These are phyloP conservation scores for Trichopus zeylanicus DNA, from an alignment of 116 monocot species.

Conservation along the genomic window DNA sequence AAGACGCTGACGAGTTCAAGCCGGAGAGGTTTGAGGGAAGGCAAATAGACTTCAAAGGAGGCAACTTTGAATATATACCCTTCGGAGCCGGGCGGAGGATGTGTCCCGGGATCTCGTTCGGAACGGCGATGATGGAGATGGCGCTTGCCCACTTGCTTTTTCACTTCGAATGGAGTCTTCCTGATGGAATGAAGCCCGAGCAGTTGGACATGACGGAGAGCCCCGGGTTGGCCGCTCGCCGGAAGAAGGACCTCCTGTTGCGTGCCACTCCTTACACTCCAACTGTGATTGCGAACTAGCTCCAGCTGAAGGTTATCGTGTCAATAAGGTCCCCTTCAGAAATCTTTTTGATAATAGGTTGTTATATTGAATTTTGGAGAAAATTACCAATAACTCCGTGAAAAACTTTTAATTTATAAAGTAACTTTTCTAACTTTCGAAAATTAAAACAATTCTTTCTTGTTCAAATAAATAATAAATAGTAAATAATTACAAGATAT, in stretches of 20 bases:
- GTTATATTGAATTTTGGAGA: too few species aligned
- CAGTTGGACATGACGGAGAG: slow-evolving; percentile 3
- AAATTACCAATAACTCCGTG: too few species aligned
- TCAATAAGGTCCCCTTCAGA: too few species aligned
- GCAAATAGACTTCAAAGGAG: background rate
- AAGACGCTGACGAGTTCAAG: slow-evolving; percentile 1
- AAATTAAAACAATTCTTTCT: too few species aligned
- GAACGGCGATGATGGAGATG: background rate
- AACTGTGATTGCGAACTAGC: too few species aligned
- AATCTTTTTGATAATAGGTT: too few species aligned
- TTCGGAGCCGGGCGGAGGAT: slow-evolving; percentile 7
- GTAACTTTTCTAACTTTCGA: too few species aligned
- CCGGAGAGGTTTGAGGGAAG: slow-evolving; percentile 3
- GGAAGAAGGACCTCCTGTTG: background rate
- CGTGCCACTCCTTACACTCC: background rate
- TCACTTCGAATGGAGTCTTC: slow-evolving; percentile 1
- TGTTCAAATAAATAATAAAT: too few species aligned
- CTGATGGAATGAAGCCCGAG: background rate
- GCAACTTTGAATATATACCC: too few species aligned
- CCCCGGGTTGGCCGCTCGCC: background rate
- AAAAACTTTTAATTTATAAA: too few species aligned
- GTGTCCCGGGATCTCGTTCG: slow-evolving; percentile 1
- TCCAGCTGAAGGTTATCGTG: too few species aligned
- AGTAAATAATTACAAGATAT: too few species aligned
- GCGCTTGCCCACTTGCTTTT: background rate